Conservation (phyloP, 495 filamentous ascomycete species). For the Oleoguttula mirabilis region DNA sequence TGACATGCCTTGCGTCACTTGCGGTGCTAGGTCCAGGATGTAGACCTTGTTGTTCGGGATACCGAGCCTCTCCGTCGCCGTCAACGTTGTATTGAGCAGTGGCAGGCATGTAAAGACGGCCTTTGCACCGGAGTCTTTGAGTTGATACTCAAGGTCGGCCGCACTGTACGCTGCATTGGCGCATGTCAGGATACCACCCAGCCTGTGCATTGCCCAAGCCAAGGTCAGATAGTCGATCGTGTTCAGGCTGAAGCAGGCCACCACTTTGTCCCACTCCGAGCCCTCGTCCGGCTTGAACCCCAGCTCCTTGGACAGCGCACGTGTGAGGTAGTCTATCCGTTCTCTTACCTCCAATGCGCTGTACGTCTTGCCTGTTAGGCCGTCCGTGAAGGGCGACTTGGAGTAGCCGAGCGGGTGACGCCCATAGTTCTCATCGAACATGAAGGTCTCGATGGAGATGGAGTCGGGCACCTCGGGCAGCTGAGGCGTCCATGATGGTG, state of each 20-base stretch:
- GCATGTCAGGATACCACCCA: conserved; percentile 64
- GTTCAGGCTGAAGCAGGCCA: conserved; percentile 67
- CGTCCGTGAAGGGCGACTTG: conserved; percentile 69
- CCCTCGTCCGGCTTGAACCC: conserved; percentile 64
- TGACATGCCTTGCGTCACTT: conserved; percentile 37
- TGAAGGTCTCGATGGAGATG: conserved; percentile 67
- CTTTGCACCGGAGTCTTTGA: conserved; percentile 63
- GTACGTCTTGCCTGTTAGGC: conserved; percentile 60
- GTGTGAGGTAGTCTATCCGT: conserved; percentile 57
- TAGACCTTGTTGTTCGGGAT: conserved; percentile 65
- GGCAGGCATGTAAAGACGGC: conserved; percentile 70
- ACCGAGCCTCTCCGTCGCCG: conserved; percentile 52
- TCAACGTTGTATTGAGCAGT: conserved; percentile 55
- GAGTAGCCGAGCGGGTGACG: conserved; percentile 52
- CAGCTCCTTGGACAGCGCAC: conserved; percentile 58
- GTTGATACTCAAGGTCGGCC: conserved; percentile 64
- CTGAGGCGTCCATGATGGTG: conserved; percentile 55
- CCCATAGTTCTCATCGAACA: conserved; percentile 62
- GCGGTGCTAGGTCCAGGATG: conserved; percentile 53
- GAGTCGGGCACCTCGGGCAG: conserved; percentile 63
- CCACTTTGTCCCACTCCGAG: conserved; percentile 75
- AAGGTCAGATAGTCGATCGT: conserved; percentile 74
- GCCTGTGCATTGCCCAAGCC: conserved; percentile 61
- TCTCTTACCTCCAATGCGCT: conserved; percentile 52
- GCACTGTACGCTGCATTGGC: conserved; percentile 76